Conservation (phyloP, 345 rosid genomes). For the Gynandropsis gynandra region DNA sequence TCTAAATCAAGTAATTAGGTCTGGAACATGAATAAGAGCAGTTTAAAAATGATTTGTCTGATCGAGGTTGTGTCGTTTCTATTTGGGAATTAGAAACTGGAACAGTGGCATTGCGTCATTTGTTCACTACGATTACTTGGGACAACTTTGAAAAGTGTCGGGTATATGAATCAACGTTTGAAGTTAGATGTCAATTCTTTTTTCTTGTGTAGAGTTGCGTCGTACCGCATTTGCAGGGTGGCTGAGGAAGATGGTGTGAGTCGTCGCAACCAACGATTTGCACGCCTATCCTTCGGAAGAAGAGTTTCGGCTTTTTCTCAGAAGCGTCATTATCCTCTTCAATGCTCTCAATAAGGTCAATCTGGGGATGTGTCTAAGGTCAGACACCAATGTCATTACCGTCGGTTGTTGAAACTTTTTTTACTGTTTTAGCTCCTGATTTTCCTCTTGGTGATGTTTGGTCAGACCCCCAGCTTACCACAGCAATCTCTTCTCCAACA, state of each 20-base stretch:
- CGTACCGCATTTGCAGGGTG: slow-evolving; percentile 73
- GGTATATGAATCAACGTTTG: neutral
- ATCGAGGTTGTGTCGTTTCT: neutral
- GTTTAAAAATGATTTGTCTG: slow-evolving; percentile 9
- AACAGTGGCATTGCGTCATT: neutral
- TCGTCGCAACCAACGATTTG: slow-evolving; percentile 69
- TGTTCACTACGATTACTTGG: neutral
- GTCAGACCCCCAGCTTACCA: too few species aligned
- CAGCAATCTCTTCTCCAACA: too few species aligned
- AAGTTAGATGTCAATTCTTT: slow-evolving; percentile 7
- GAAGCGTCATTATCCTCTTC: slow-evolving; percentile 81
- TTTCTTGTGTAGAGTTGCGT: slow-evolving; percentile 43
- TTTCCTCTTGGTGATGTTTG: neutral
- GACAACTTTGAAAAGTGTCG: neutral
- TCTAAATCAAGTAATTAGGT: neutral
- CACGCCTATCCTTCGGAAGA: slow-evolving; percentile 85
- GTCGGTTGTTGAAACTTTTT: slow-evolving; percentile 8
- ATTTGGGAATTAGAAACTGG: too few species aligned
- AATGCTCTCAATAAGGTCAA: slow-evolving; percentile 72
- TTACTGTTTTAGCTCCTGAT: neutral
- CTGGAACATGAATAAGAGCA: neutral
- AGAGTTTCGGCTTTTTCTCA: slow-evolving; percentile 69
- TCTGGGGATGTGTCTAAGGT: slow-evolving; percentile 80
- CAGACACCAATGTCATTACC: neutral
- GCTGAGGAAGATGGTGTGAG: slow-evolving; percentile 75